Conservation (phyloP, 371 early-diverging fungal species). For the Apophysomyces sp. region DNA sequence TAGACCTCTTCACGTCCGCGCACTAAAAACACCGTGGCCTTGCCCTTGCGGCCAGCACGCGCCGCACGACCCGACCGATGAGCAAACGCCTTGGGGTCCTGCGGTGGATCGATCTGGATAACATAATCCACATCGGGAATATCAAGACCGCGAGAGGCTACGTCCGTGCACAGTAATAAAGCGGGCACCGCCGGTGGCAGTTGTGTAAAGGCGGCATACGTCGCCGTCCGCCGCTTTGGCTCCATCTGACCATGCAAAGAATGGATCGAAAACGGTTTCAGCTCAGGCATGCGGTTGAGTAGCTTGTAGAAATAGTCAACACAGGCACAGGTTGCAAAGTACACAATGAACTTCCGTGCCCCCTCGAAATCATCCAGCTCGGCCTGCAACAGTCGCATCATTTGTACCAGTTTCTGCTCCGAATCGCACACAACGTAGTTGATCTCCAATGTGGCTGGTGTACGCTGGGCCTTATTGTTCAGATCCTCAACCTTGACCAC, state of each 20-base stretch:
- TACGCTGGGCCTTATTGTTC: constrained; percentile 55
- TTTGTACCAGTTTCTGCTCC: constrained; percentile 77
- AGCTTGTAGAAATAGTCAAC: constrained; percentile 92
- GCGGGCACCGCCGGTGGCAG: constrained; percentile 65
- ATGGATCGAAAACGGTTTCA: constrained; percentile 60
- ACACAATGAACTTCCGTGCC: constrained; percentile 87
- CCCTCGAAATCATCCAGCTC: constrained; percentile 28
- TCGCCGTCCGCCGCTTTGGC: constrained; percentile 74
- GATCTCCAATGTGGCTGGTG: constrained; percentile 72
- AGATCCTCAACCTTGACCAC: constrained; percentile 81
- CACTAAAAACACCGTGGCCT: constrained; percentile 81
- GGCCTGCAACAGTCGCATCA: constrained; percentile 56
- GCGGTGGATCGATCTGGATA: constrained; percentile 95
- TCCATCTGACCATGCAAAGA: constrained; percentile 95
- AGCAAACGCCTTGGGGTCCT: constrained; percentile 94
- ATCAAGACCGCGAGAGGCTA: constrained; percentile 98
- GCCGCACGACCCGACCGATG: constrained; percentile 99
- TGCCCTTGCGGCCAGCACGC: constrained; percentile 87
- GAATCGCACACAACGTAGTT: constrained; percentile 75
- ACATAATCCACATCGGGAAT: constrained; percentile 96
- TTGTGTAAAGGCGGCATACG: constrained; percentile 61
- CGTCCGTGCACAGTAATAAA: constrained; percentile 94
- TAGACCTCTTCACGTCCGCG: constrained; percentile 87
- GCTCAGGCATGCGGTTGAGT: constrained; percentile 35
- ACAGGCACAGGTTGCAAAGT: constrained; percentile 91